Evolutionary conservation across 192 early-diverging fungal genomes (phyloP).

Genomic region (Coemansia pectinata): DNA sequence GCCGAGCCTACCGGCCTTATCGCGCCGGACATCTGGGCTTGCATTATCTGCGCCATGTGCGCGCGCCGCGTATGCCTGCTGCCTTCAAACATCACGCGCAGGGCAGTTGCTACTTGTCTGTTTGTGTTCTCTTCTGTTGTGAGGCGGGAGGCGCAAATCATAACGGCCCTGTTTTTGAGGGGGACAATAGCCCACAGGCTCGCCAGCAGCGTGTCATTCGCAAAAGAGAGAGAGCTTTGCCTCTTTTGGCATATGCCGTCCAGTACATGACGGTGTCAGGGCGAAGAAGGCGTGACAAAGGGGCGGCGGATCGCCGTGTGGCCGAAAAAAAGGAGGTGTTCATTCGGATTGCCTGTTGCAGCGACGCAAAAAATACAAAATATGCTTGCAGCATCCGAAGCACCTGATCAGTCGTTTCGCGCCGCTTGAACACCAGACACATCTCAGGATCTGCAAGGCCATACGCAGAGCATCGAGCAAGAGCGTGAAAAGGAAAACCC

Average conservation of each 20-base stretch:
- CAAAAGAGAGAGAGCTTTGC: background rate
- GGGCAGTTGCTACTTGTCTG: background rate
- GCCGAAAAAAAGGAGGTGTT: background rate
- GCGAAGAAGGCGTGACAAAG: background rate
- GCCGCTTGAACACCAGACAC: slow-evolving; percentile 5
- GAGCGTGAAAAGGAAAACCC: no score
- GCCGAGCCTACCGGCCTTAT: background rate
- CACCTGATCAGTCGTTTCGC: slow-evolving; percentile 6
- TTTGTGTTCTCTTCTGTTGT: background rate
- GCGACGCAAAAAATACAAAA: background rate
- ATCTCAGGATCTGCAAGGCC: slow-evolving; percentile 4
- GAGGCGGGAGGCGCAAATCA: slow-evolving; percentile 1
- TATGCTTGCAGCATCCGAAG: background rate
- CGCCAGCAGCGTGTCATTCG: background rate
- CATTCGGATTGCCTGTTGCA: slow-evolving; percentile 4
- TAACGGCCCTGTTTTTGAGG: background rate
- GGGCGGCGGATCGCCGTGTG: background rate
- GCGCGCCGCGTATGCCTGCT: background rate
- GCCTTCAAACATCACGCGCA: background rate
- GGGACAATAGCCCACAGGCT: background rate
- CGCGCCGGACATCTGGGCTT: background rate
- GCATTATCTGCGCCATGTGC: background rate
- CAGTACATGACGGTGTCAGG: background rate
- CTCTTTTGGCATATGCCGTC: slow-evolving; percentile 1
- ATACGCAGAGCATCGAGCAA: background rate